Conservation (phyloP, 331 rosid genomes). For the Pyracantha coccinea region DNA sequence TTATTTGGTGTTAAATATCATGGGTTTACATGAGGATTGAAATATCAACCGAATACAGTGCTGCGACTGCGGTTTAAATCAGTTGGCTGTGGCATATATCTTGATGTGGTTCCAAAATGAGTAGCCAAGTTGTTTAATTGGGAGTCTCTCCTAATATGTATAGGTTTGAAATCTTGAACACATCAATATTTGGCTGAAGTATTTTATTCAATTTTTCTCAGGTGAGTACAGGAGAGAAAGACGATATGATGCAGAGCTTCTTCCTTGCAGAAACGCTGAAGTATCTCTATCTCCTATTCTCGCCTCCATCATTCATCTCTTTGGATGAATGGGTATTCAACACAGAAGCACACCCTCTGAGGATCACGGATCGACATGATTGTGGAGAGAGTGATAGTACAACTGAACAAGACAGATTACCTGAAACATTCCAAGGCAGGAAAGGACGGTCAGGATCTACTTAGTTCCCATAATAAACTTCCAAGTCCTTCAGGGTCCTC, state of each 20-base stretch:
- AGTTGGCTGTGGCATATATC: too few species aligned
- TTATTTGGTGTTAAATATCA: neutral
- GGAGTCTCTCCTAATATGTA: neutral
- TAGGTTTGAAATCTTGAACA: neutral
- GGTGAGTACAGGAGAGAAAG: constrained; percentile 14
- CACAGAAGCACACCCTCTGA: constrained; percentile 19
- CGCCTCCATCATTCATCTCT: constrained; percentile 15
- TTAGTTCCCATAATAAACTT: neutral
- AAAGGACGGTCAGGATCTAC: neutral
- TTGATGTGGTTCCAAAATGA: neutral
- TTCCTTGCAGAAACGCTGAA: constrained; percentile 18
- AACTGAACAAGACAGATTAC: neutral
- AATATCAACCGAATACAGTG: neutral
- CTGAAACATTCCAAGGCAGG: neutral
- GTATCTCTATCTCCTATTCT: constrained; percentile 19
- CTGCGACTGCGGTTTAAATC: neutral
- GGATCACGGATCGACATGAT: neutral
- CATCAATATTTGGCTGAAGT: neutral
- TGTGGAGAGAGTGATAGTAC: neutral
- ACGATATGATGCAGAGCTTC: constrained; percentile 19
- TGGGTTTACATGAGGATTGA: neutral
- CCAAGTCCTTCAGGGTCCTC: neutral
- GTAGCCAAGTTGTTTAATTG: neutral
- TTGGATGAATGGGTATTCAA: constrained; percentile 18
- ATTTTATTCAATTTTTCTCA: neutral